Evolutionary conservation across 495 filamentous ascomycete species (phyloP).

Genomic region (Penicillium coffeae): DNA sequence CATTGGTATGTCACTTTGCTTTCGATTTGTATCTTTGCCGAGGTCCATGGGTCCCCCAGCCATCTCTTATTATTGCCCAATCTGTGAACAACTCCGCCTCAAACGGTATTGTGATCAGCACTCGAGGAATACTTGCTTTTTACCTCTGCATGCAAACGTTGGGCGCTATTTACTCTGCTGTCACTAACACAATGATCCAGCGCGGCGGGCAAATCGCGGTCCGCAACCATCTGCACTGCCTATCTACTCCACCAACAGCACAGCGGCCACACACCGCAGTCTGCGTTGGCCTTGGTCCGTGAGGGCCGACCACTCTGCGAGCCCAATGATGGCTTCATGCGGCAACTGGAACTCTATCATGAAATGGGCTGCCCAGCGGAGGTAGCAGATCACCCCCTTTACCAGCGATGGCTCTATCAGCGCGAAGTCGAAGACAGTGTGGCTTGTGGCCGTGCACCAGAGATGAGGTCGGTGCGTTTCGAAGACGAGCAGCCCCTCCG

Average conservation of each 20-base stretch:
- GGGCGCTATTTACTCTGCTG: neutral
- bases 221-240: conserved; percentile 76
- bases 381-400: conserved; percentile 64
- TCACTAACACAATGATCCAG: conserved; percentile 48
- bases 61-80: neutral
- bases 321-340: conserved; percentile 86
- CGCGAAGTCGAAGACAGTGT: conserved; percentile 71
- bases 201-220: conserved; percentile 95
- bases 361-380: conserved; percentile 72
- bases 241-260: conserved; percentile 69
- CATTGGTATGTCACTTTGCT: conserved; percentile 60
- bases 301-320: conserved; percentile 67
- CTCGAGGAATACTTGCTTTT: neutral
- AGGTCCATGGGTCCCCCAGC: neutral
- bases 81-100: neutral
- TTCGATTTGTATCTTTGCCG: conserved; percentile 3
- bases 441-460: conserved; percentile 66
- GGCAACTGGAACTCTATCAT: conserved; percentile 82
- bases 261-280: conserved; percentile 48
- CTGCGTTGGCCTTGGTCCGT: conserved; percentile 60
- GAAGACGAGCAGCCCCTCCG: conserved; percentile 63
- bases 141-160: no score
- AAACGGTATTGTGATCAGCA: neutral
- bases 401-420: conserved; percentile 86
- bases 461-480: conserved; percentile 71